phyloP scores from a whole-genome alignment of 768 basidiomycete species.

The Cystofilobasidium capitatum region DNA sequence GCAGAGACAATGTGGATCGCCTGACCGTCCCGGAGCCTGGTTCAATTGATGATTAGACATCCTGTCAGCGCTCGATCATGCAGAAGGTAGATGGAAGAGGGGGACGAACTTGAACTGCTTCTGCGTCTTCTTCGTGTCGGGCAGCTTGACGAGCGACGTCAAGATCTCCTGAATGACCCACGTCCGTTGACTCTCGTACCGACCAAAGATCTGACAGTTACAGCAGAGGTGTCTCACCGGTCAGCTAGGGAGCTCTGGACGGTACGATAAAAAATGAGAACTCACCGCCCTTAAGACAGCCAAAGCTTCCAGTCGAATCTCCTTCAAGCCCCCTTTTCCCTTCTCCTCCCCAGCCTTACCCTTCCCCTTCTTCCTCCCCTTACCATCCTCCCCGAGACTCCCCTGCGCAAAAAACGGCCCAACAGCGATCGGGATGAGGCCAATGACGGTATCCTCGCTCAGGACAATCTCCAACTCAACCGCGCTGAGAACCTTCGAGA shows the following conservation, averaged over 20 bases:
- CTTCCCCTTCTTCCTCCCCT: slow-evolving; percentile 41
- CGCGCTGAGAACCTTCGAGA: slow-evolving; percentile 63
- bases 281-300: slow-evolving; percentile 17
- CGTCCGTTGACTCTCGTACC: slow-evolving; percentile 76
- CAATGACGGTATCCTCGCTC: slow-evolving; percentile 85
- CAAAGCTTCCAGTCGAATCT: slow-evolving; percentile 20
- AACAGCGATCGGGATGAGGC: slow-evolving; percentile 83
- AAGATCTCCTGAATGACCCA: slow-evolving; percentile 99
- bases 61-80: background rate
- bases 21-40: slow-evolving; percentile 77
- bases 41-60: background rate
- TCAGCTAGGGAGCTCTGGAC: background rate
- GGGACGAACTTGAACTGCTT: slow-evolving; percentile 69
- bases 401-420: slow-evolving; percentile 90
- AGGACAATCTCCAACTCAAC: slow-evolving; percentile 52
- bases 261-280: background rate
- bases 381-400: slow-evolving; percentile 34
- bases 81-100: background rate
- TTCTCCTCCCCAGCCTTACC: slow-evolving; percentile 36
- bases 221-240: background rate
- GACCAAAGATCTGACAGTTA: slow-evolving; percentile 66
- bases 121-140: slow-evolving; percentile 78
- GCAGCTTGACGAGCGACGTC: slow-evolving; percentile 75
- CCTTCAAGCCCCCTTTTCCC: slow-evolving; percentile 17
- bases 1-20: slow-evolving; percentile 91